Evolutionary conservation across 1,284 basidiomycete genomes (phyloP), one percentile per base, ranked within the genome.

Genomic region (Earliella scabrosa): DNA sequence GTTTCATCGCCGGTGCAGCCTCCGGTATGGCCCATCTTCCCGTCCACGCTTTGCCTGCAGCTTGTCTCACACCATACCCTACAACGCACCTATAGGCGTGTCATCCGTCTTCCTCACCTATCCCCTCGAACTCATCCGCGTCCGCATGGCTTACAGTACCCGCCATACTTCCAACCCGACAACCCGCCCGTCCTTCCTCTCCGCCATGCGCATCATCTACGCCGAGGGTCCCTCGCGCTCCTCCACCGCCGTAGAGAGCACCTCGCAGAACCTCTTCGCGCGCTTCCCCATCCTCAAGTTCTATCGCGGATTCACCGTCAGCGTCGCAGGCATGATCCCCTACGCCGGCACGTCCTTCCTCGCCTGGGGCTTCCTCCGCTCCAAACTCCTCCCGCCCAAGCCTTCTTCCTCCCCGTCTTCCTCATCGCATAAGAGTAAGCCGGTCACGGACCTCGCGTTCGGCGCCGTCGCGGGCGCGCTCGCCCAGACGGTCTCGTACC

Each of bases 321-420:
- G 93, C n/a, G 75, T 97, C 40, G 73, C 85, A 21, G 95, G 95
- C 39, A 98, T 98, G 86, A 81, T 99, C 18, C 97, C 97, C 0
- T 99, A 99, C 68, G 95, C 96, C 1, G 97, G 97, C 8, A 95
- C 95, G 1, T 94, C 92, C 11, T 99, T 99, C 78, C 83, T 99
- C 51, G 88, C 89, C 20, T 98, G 94, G 88, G 95, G 92, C 38
- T 90, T 84, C 61, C 82, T 96, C 41, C 90, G 92, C 63, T 79
- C 89, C 3, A 77, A 77, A 50, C 77, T 93, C 54, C 74, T 88
- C 24, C 82, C 46, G 9, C 35, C 35, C 8, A n/a, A n/a, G n/a
- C n/a, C n/a, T n/a, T n/a, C n/a, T n/a, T n/a, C n/a, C n/a, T n/a
- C n/a, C n/a, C n/a, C n/a, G n/a, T n/a, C n/a, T n/a, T n/a, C n/a